Percentiles rank a stretch among this genome's conserved stretches.
Evolutionary conservation across 148 eudicot genomes (phyloP).

Genomic region (Hydrangea macrophylla): DNA sequence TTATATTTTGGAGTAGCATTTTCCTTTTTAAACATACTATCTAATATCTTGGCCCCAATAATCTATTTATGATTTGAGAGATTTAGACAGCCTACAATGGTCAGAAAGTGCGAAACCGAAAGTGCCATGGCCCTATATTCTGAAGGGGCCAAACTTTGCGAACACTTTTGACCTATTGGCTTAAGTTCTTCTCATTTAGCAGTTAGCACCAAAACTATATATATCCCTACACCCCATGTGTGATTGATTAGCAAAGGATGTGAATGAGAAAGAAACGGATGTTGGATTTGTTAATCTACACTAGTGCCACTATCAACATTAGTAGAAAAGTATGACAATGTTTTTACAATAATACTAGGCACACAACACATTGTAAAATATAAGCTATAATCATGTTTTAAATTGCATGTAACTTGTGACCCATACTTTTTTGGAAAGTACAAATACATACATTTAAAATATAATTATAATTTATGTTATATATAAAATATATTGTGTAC

Average conservation of each 20-base stretch:
- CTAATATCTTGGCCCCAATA: background rate
- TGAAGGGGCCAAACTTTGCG: background rate
- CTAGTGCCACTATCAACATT: background rate
- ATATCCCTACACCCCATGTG: constrained; percentile 2
- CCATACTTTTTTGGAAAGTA: too few species aligned
- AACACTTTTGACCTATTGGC: background rate
- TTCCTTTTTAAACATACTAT: background rate
- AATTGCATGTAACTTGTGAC: too few species aligned
- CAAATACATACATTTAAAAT: too few species aligned
- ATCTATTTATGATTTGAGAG: background rate
- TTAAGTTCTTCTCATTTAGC: constrained; percentile 8
- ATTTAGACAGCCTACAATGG: background rate
- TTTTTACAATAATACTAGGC: too few species aligned
- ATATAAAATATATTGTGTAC: background rate
- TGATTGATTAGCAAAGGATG: background rate
- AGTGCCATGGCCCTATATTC: background rate
- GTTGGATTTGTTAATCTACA: background rate
- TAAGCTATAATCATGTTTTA: too few species aligned
- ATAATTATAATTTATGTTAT: background rate
- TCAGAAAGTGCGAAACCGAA: constrained; percentile 4
- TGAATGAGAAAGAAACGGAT: background rate
- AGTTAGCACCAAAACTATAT: background rate
- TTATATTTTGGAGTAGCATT: background rate
- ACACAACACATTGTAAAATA: too few species aligned
- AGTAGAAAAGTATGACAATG: background rate